Base-by-base conservation (phyloP, 805 yeast genomes). In the Hanseniaspora vineae region DNA sequence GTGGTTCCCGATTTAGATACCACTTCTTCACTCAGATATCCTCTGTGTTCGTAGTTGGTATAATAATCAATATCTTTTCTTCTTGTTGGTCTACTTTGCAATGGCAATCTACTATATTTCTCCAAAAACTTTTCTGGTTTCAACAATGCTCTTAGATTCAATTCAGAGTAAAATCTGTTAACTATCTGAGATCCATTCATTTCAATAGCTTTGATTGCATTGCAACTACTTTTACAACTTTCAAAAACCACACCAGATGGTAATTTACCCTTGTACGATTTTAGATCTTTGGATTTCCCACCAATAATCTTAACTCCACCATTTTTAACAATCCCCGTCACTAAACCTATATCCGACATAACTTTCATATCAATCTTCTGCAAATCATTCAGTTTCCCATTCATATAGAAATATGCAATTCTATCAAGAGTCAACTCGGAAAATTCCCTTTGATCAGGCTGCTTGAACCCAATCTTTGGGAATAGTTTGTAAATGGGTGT, bases 381-480 rank as follows among this genome's bases (percentile, higher is more conserved):
- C 32, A 45, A 20, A 11, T 13, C 10, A 2, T 70, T 66, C 17
- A 90, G 66, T 58, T 87, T 76, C 9, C 87, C 86, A 50, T 69
- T 63, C 50, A 80, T 71, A 66, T 84, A 76, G 60, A 85, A 86
- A 53, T 75, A 72, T 58, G 81, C 84, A 48, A 92, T 78, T 54
- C 78, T 73, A 33, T 70, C 75, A 58, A 90, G 70, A 58, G 84
- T 84, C 52, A 92, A 58, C 55, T 76, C 78, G 45, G 70, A 67
- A 55, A 77, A 67, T 13, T 72, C 73, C 50, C 66, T 66, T 44
- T 74, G 74, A 56, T 75, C 78, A 23, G 74, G 76, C 62, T 86
- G 77, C 57, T 76, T 78, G 69, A 88, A 88, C 29, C 97, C 97
- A 51, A 81, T 71, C 62, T 90, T 90, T 55, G 97, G 95, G 66